A percentile compares a stretch with the other conserved stretches of the same genome.
Evolutionary conservation across 2,329 filamentous ascomycete species (phyloP).

Genomic region (Xylaria sp.): DNA sequence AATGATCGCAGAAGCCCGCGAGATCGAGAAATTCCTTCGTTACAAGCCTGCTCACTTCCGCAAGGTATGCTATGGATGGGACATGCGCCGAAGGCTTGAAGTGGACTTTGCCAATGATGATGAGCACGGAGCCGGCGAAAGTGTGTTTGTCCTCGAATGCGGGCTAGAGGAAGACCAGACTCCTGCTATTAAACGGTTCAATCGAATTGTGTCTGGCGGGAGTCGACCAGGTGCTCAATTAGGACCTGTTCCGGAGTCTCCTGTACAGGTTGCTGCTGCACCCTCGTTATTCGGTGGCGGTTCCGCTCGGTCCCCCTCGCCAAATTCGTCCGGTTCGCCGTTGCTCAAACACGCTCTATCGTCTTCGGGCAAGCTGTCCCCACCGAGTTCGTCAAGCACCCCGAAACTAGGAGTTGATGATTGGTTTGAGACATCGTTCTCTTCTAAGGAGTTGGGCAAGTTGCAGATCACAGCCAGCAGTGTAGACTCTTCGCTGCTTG

Average conservation of each 20-base stretch:
- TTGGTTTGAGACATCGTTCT: constrained; percentile 67
- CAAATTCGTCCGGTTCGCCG: constrained; percentile 25
- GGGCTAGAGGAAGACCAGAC: constrained; percentile 64
- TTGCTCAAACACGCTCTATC: constrained; percentile 25
- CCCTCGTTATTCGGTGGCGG: constrained; percentile 39
- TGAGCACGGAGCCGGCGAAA: constrained; percentile 74
- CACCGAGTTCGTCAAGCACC: constrained; percentile 18
- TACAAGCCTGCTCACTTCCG: constrained; percentile 79
- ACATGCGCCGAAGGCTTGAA: constrained; percentile 83
- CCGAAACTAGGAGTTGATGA: constrained; percentile 51
- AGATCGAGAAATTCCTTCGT: constrained; percentile 76
- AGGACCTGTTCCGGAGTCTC: constrained; percentile 2
- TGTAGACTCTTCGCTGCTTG: constrained; percentile 74
- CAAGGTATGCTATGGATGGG: constrained; percentile 80
- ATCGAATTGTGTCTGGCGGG: constrained; percentile 36
- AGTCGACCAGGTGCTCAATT: constrained; percentile 8
- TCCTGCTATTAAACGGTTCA: constrained; percentile 49
- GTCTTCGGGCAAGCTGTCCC: constrained; percentile 31
- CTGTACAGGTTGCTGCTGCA: constrained; percentile 8
- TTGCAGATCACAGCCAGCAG: constrained; percentile 70
- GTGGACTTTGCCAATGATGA: constrained; percentile 89
- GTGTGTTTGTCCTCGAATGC: constrained; percentile 72
- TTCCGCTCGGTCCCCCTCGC: constrained; percentile 21
- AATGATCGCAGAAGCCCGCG: constrained; percentile 73
- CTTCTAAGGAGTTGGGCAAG: constrained; percentile 61